Evolutionary conservation across 2,329 filamentous ascomycete species (phyloP).

Genomic region (Ascochyta lentis): DNA sequence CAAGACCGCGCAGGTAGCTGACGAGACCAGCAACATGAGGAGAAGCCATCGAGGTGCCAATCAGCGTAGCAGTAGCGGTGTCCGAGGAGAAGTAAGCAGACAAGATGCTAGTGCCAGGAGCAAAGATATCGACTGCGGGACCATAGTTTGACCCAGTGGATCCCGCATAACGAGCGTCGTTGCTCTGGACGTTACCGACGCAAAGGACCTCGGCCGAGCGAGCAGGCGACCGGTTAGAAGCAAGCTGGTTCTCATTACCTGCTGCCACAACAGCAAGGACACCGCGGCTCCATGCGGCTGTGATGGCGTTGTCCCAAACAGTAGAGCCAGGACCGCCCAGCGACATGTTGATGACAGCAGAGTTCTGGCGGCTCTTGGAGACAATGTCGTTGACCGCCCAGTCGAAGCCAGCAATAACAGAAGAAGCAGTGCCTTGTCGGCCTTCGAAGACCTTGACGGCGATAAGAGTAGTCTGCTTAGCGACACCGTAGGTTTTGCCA

Average conservation of each 20-base stretch:
- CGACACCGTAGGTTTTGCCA: conserved; percentile 41
- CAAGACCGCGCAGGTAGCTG: conserved; percentile 69
- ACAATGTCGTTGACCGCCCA: conserved; percentile 48
- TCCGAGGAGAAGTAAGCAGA: conserved; percentile 57
- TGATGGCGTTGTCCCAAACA: conserved; percentile 44
- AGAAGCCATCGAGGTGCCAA: conserved; percentile 69
- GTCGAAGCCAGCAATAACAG: conserved; percentile 40
- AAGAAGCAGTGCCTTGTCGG: conserved; percentile 23
- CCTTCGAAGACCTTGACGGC: conserved; percentile 47
- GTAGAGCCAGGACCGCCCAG: conserved; percentile 40
- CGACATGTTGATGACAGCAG: conserved; percentile 49
- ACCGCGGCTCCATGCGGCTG: conserved; percentile 38
- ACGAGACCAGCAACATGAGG: conserved; percentile 73
- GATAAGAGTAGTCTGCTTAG: conserved; percentile 44
- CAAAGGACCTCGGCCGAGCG: conserved; percentile 45
- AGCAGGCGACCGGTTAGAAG: conserved; percentile 38
- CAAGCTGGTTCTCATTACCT: conserved; percentile 43
- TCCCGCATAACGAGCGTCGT: conserved; percentile 27
- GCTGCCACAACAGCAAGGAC: conserved; percentile 46
- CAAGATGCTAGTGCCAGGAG: conserved; percentile 47
- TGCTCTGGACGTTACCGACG: conserved; percentile 44
- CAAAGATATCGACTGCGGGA: conserved; percentile 48
- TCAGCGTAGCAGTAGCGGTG: conserved; percentile 52
- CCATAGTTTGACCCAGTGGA: conserved; percentile 47
- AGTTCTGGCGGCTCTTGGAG: conserved; percentile 32